phyloP scores from a whole-genome alignment of 495 filamentous ascomycete genomes.

The Aspergillus avenaceus region DNA sequence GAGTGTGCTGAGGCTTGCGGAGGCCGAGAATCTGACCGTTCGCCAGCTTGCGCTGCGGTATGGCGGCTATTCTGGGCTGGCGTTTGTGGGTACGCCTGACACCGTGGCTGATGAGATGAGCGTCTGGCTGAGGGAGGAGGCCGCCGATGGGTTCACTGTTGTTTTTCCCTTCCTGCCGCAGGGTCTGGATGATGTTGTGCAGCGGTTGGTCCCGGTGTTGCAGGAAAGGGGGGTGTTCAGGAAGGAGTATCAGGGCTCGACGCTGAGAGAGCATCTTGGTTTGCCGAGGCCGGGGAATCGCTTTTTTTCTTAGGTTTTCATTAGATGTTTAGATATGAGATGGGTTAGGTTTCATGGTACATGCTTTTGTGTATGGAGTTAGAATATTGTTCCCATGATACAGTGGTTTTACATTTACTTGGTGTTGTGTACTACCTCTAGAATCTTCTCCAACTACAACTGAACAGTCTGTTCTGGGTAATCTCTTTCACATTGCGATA shows the following conservation, averaged over 20 bases:
- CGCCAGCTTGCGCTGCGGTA: constrained; percentile 48
- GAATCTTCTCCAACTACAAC: too few relatives aligned
- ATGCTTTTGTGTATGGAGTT: too few relatives aligned
- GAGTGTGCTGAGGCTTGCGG: constrained; percentile 37
- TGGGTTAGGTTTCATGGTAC: too few relatives aligned
- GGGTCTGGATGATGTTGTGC: constrained; percentile 46
- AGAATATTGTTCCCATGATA: too few relatives aligned
- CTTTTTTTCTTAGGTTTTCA: constrained; percentile 45
- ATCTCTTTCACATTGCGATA: too few relatives aligned
- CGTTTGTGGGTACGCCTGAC: constrained; percentile 47
- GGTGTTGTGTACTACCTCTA: too few relatives aligned
- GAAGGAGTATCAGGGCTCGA: constrained; percentile 36
- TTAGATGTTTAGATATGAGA: too few relatives aligned
- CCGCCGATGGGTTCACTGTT: constrained; percentile 44
- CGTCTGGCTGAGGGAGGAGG: constrained; percentile 42
- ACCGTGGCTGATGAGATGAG: constrained; percentile 48
- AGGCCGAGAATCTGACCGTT: constrained; percentile 40
- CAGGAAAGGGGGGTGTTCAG: constrained; percentile 48
- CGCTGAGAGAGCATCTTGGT: constrained; percentile 48
- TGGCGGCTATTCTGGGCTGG: constrained; percentile 47
- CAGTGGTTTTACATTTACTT: too few relatives aligned
- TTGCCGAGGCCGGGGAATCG: constrained; percentile 46
- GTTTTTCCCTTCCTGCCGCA: constrained; percentile 48
- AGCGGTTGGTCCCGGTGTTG: constrained; percentile 47
- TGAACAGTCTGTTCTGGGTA: too few relatives aligned